These are phyloP conservation scores for Acorus gramineus DNA, from an alignment of 106 monocot species.

Conservation along the genomic window DNA sequence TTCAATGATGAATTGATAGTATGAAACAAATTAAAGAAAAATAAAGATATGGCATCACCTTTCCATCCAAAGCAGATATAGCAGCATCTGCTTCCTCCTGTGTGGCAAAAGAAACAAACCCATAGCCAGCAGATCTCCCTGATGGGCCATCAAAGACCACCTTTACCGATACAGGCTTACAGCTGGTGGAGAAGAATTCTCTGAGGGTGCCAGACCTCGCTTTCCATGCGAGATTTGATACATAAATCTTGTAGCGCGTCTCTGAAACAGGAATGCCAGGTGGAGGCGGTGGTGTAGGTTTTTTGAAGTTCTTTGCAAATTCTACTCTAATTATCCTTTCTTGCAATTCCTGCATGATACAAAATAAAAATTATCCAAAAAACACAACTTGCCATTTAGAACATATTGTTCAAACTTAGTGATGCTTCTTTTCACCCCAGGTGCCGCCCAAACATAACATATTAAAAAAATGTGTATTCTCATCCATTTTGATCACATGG, in stretches of 20 bases:
- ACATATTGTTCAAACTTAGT: too few species aligned
- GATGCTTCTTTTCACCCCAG: too few species aligned
- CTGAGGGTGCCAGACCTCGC: constrained; percentile 59
- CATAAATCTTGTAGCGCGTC: constrained; percentile 57
- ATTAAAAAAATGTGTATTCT: too few species aligned
- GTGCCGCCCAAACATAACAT: too few species aligned
- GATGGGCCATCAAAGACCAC: constrained; percentile 66
- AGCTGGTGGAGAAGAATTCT: constrained; percentile 56
- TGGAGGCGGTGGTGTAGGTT: constrained; percentile 21
- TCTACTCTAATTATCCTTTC: constrained; percentile 84
- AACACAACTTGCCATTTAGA: too few species aligned
- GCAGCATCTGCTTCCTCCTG: constrained; percentile 79
- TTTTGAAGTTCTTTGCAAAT: constrained; percentile 69
- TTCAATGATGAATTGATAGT: constrained; percentile 2
- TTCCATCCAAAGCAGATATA: constrained; percentile 73
- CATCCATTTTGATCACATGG: too few species aligned
- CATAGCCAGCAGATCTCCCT: constrained; percentile 80
- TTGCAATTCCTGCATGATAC: constrained; percentile 40
- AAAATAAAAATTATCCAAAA: not conserved
- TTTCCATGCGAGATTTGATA: constrained; percentile 89
- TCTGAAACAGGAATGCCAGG: constrained; percentile 8
- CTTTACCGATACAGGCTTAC: constrained; percentile 51
- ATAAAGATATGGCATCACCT: constrained; percentile 30
- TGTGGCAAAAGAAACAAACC: constrained; percentile 83
- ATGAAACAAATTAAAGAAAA: too few species aligned